A percentile compares a stretch with the other conserved stretches of the same genome.
phyloP scores from a whole-genome alignment of 257 asterid species.

The Gentiana straminea region DNA sequence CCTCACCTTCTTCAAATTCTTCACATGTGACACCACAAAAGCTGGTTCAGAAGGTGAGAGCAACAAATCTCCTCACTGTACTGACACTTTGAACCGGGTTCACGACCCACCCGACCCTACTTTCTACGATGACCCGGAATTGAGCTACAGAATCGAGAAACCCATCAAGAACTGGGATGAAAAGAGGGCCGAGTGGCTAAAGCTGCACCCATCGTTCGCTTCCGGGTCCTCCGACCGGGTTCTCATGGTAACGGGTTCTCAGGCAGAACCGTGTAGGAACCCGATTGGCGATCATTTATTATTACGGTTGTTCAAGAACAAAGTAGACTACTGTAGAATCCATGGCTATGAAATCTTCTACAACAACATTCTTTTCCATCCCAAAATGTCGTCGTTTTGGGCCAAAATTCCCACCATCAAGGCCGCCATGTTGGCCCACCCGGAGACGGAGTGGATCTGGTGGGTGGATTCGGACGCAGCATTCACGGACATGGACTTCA shows the following conservation, averaged over 20 bases:
- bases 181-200: constrained; percentile 61
- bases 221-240: constrained; percentile 43
- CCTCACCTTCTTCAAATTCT: constrained; percentile 16
- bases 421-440: constrained; percentile 95
- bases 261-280: constrained; percentile 69
- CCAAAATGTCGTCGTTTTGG: constrained; percentile 87
- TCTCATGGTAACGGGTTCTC: constrained; percentile 85
- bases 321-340: constrained; percentile 84
- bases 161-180: constrained; percentile 63
- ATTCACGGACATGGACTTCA: constrained; percentile 93
- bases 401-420: constrained; percentile 72
- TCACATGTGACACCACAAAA: constrained; percentile 6
- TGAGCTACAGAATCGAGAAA: constrained; percentile 52
- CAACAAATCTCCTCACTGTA: neutral
- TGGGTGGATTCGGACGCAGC: constrained; percentile 99
- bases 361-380: constrained; percentile 65
- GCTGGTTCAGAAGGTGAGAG: constrained; percentile 6
- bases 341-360: constrained; percentile 84
- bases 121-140: constrained; percentile 71
- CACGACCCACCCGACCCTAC: constrained; percentile 50
- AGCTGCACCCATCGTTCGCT: constrained; percentile 55
- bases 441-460: constrained; percentile 99
- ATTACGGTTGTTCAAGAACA: constrained; percentile 74
- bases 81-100: constrained; percentile 13
- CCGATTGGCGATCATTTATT: constrained; percentile 78